Evolutionary conservation across 768 basidiomycete genomes (phyloP).

Genomic region (Phylloporus arenicola): DNA sequence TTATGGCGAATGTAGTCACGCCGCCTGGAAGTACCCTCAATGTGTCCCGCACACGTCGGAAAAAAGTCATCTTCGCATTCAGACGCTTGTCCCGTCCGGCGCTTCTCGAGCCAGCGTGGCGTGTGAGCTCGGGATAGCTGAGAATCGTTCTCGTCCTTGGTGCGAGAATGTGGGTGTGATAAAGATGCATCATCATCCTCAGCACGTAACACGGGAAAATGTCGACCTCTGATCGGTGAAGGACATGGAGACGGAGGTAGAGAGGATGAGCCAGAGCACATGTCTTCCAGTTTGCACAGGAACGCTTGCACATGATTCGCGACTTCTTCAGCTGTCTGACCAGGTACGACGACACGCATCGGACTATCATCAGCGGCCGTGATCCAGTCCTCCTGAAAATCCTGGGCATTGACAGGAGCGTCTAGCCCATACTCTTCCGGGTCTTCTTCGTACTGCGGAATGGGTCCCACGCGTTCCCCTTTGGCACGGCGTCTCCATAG

Average conservation of each 20-base stretch:
- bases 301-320: conserved; percentile 17
- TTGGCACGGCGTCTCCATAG: conserved; percentile 25
- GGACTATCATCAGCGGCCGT: conserved; percentile 31
- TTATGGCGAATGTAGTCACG: conserved; percentile 25
- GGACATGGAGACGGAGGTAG: background rate
- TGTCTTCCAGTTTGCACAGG: conserved; percentile 17
- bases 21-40: conserved; percentile 23
- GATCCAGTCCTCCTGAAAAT: conserved; percentile 34
- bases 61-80: conserved; percentile 18
- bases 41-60: conserved; percentile 17
- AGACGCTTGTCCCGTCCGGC: background rate
- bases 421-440: conserved; percentile 29
- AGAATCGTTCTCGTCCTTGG: conserved; percentile 11
- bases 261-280: conserved; percentile 1
- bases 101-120: conserved; percentile 8
- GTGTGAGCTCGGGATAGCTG: background rate
- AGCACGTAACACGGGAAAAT: background rate
- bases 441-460: conserved; percentile 28
- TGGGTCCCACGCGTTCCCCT: conserved; percentile 26
- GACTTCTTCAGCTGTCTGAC: conserved; percentile 26
- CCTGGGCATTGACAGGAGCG: conserved; percentile 30
- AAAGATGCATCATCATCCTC: background rate
- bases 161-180: background rate
- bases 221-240: background rate
- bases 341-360: conserved; percentile 34